These are phyloP conservation scores for Usnea hakonensis DNA, from an alignment of 495 filamentous ascomycete species.

Conservation along the genomic window DNA sequence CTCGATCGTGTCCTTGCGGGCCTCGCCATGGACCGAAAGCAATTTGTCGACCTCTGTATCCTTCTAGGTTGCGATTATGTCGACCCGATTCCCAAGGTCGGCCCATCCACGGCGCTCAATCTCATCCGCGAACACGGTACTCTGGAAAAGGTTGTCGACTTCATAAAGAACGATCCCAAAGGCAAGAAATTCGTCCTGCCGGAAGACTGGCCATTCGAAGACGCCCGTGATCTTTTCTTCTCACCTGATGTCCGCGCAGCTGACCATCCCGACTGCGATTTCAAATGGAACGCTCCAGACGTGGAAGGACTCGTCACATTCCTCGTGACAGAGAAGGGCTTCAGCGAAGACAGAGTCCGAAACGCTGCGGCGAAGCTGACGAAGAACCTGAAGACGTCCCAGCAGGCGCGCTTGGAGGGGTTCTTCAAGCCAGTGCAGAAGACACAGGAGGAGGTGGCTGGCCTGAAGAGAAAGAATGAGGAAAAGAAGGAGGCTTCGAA, in stretches of 20 bases:
- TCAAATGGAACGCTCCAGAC: slow-evolving; percentile 94
- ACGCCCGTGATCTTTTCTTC: slow-evolving; percentile 86
- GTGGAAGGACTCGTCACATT: slow-evolving; percentile 81
- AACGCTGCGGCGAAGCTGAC: slow-evolving; percentile 63
- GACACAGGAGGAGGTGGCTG: slow-evolving; percentile 73
- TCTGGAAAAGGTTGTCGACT: slow-evolving; percentile 78
- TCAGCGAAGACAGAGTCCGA: slow-evolving; percentile 88
- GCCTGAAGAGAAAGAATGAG: slow-evolving; percentile 85
- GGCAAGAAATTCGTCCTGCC: slow-evolving; percentile 68
- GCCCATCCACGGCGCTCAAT: slow-evolving; percentile 82
- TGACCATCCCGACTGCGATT: slow-evolving; percentile 80
- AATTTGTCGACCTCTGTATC: slow-evolving; percentile 98
- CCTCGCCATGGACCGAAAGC: slow-evolving; percentile 70
- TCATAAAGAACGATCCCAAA: slow-evolving; percentile 65
- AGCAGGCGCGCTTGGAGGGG: slow-evolving; percentile 88
- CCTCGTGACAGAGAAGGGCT: slow-evolving; percentile 88
- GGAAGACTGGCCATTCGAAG: slow-evolving; percentile 87
- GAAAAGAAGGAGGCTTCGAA: slow-evolving; percentile 82
- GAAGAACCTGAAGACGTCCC: slow-evolving; percentile 81
- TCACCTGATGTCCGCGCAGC: slow-evolving; percentile 82
- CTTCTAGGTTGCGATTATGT: slow-evolving; percentile 97
- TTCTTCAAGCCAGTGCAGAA: slow-evolving; percentile 96
- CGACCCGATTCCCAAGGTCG: slow-evolving; percentile 90
- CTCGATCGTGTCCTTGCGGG: slow-evolving; percentile 76
- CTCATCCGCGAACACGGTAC: slow-evolving; percentile 83